These are phyloP conservation scores for Nigrospora osmanthi DNA, from an alignment of 2,329 filamentous ascomycete species.

Conservation along the genomic window DNA sequence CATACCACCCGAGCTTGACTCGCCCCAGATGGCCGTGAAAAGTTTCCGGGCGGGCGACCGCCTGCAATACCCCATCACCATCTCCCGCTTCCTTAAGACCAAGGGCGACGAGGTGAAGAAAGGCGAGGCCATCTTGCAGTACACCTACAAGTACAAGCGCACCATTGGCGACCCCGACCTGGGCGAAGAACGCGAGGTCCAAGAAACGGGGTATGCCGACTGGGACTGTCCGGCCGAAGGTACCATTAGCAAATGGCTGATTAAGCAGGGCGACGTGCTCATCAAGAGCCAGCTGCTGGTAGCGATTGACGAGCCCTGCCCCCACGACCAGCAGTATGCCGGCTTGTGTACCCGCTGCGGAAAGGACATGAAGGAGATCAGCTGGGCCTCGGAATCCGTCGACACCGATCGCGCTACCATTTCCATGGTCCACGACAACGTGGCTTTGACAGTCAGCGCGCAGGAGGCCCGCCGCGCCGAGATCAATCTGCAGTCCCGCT, in stretches of 20 bases:
- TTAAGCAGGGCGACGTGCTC: constrained; percentile 60
- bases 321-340: constrained; percentile 84
- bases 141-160: constrained; percentile 76
- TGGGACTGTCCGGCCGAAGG: constrained; percentile 85
- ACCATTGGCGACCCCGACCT: constrained; percentile 61
- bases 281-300: constrained; percentile 50
- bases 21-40: constrained; percentile 27
- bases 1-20: neutral
- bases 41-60: constrained; percentile 46
- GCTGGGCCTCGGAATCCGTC: constrained; percentile 71
- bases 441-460: constrained; percentile 75
- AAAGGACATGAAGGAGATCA: constrained; percentile 88
- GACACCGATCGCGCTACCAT: constrained; percentile 85
- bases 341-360: constrained; percentile 89
- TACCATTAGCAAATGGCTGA: constrained; percentile 66
- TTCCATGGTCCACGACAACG: constrained; percentile 91
- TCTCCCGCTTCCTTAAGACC: constrained; percentile 74
- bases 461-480: constrained; percentile 75
- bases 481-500: constrained; percentile 74
- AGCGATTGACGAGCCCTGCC: constrained; percentile 83
- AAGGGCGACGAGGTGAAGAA: constrained; percentile 69
- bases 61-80: constrained; percentile 88
- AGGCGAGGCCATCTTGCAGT: constrained; percentile 74
- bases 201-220: constrained; percentile 63
- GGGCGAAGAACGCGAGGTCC: constrained; percentile 54